These are phyloP conservation scores for Fusarium brachygibbosum DNA, from an alignment of 2,329 filamentous ascomycete genomes.

Conservation along the genomic window DNA sequence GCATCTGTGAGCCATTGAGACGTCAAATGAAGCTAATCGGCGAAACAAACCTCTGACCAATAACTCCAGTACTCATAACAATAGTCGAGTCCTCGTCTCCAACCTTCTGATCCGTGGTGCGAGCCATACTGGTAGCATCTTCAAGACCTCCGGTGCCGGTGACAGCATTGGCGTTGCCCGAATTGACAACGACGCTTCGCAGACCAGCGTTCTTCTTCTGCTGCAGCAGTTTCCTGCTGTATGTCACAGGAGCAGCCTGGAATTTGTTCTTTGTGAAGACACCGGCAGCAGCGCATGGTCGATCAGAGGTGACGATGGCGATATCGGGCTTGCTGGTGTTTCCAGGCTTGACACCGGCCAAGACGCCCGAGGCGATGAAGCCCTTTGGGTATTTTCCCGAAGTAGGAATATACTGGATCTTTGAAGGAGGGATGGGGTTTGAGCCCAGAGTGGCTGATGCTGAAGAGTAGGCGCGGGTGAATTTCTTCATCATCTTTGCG, in stretches of 20 bases:
- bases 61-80: slow-evolving; percentile 98
- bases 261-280: slow-evolving; percentile 99
- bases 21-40: slow-evolving; percentile 12
- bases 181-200: slow-evolving; percentile 89
- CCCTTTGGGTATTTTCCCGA: slow-evolving; percentile 90
- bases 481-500: slow-evolving; percentile 49
- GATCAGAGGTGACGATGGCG: slow-evolving; percentile 87
- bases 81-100: slow-evolving; percentile 73
- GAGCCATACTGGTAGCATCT: slow-evolving; percentile 88
- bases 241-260: slow-evolving; percentile 93
- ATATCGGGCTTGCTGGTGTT: slow-evolving; percentile 95
- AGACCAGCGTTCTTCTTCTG: slow-evolving; percentile 77
- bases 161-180: slow-evolving; percentile 96
- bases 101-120: slow-evolving; percentile 76
- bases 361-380: slow-evolving; percentile 86
- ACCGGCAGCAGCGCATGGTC: slow-evolving; percentile 86
- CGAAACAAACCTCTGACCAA: slow-evolving; percentile 80
- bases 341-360: slow-evolving; percentile 92
- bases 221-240: slow-evolving; percentile 80
- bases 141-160: slow-evolving; percentile 91
- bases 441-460: slow-evolving; percentile 46
- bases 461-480: slow-evolving; percentile 54
- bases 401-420: slow-evolving; percentile 90
- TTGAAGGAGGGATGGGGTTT: slow-evolving; percentile 75
- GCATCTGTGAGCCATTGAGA: slow-evolving; percentile 22